Percentiles rank a stretch among this genome's conserved stretches.
These are phyloP conservation scores for Pseudocercospora macadamiae DNA, from an alignment of 2,329 filamentous ascomycete genomes.

Conservation along the genomic window DNA sequence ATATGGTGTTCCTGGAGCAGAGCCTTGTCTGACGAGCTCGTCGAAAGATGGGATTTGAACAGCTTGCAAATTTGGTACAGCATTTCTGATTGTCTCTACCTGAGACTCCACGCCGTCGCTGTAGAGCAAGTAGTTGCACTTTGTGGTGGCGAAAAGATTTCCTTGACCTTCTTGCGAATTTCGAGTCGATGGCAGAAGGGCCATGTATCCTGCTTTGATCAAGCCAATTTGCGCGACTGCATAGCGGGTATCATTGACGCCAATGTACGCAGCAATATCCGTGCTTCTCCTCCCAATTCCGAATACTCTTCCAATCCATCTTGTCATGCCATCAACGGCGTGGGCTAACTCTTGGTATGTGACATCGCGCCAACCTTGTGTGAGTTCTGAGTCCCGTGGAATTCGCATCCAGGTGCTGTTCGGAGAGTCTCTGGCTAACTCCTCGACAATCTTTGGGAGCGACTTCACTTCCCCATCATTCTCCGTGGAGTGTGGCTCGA, in stretches of 20 bases:
- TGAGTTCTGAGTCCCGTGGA: conserved; percentile 22
- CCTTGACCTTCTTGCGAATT: conserved; percentile 24
- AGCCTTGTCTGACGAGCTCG: conserved; percentile 16
- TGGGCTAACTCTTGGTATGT: conserved; percentile 18
- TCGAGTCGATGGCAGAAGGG: conserved; percentile 22
- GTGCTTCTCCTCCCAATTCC: conserved; percentile 26
- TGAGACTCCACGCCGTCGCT: conserved; percentile 23
- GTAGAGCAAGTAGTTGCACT: conserved; percentile 22
- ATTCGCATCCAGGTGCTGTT: conserved; percentile 28
- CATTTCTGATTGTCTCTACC: conserved; percentile 24
- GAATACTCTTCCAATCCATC: conserved; percentile 23
- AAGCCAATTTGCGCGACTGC: conserved; percentile 26
- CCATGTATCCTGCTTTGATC: conserved; percentile 32
- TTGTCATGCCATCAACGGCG: conserved; percentile 22
- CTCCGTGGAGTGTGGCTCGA: not conserved
- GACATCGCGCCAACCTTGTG: conserved; percentile 23
- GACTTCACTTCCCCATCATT: conserved; percentile 13
- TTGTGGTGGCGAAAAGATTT: conserved; percentile 23
- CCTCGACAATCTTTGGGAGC: conserved; percentile 24
- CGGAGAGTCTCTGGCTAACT: conserved; percentile 24
- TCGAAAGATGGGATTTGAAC: conserved; percentile 23
- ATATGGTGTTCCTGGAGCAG: not conserved
- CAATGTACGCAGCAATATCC: conserved; percentile 32
- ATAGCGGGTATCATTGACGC: conserved; percentile 31
- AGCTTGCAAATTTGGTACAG: conserved; percentile 22